These are phyloP conservation scores for Colletotrichum nymphaeae DNA, from an alignment of 2,329 filamentous ascomycete species.

Conservation along the genomic window DNA sequence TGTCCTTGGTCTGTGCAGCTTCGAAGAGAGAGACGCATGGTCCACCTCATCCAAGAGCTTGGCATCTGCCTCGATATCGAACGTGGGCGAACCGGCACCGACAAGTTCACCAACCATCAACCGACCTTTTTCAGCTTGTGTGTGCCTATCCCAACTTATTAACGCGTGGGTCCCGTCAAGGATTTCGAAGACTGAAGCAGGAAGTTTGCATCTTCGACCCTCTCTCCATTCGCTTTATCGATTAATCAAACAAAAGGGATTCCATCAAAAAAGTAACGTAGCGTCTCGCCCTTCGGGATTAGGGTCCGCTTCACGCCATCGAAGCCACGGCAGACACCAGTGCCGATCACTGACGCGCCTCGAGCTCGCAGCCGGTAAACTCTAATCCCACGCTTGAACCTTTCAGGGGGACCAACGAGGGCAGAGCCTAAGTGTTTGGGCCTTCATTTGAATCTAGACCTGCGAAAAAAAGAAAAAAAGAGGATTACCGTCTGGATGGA, in stretches of 20 bases:
- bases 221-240: not conserved
- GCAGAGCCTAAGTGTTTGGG: constrained; percentile 24
- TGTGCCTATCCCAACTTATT: not conserved
- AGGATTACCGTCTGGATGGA: constrained; percentile 17
- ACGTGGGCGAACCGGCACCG: not conserved
- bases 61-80: not conserved
- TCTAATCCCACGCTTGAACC: constrained; percentile 27
- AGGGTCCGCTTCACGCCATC: constrained; percentile 23
- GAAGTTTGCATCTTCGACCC: not conserved
- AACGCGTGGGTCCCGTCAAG: not conserved
- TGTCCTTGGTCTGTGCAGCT: constrained; percentile 1
- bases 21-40: not conserved
- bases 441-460: not conserved
- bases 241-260: not conserved
- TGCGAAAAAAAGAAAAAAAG: not conserved
- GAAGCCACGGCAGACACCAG: not conserved
- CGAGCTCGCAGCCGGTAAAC: constrained; percentile 26
- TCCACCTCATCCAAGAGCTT: constrained; percentile 2
- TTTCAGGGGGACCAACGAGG: constrained; percentile 12
- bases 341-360: constrained; percentile 28
- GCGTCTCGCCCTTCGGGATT: not conserved
- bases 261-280: constrained; percentile 3
- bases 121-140: not conserved
- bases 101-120: not conserved
- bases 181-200: not conserved